These are phyloP conservation scores for Sporothrix brunneoviolacea DNA, from an alignment of 2,329 filamentous ascomycete genomes.

Conservation along the genomic window DNA sequence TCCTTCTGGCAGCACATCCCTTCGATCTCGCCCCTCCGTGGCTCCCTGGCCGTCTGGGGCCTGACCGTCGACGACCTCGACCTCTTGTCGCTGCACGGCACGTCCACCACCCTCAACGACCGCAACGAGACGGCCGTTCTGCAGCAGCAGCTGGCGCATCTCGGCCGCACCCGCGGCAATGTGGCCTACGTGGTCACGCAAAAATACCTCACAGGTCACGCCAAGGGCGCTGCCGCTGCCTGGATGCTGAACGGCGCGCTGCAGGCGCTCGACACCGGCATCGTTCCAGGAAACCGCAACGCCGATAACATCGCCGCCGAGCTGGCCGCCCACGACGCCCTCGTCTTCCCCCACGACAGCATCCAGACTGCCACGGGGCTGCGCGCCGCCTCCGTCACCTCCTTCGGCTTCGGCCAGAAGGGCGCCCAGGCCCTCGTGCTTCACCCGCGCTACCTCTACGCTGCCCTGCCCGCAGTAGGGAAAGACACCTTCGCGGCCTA, in stretches of 20 bases:
- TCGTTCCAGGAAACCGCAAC: constrained; percentile 95
- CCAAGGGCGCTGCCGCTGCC: constrained; percentile 96
- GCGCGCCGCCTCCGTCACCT: constrained; percentile 98
- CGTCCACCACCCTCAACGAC: constrained; percentile 96
- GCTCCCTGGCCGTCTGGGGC: constrained; percentile 94
- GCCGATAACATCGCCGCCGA: constrained; percentile 94
- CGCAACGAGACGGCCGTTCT: constrained; percentile 99
- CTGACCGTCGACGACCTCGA: constrained; percentile 92
- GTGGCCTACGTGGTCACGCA: constrained; percentile 96
- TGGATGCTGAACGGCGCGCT: constrained; percentile 99
- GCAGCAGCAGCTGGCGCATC: constrained; percentile 90
- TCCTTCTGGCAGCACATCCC: constrained; percentile 98
- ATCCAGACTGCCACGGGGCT: constrained; percentile 97
- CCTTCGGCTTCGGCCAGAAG: constrained; percentile 99
- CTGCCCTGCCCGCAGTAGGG: constrained; percentile 88
- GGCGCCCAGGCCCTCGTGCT: constrained; percentile 95
- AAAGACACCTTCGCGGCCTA: constrained; percentile 76
- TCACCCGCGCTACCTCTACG: constrained; percentile 92
- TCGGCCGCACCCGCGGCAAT: constrained; percentile 94
- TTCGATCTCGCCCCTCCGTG: constrained; percentile 88
- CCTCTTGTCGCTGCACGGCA: constrained; percentile 97
- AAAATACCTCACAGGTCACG: constrained; percentile 97
- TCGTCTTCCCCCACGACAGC: constrained; percentile 89
- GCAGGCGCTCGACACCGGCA: constrained; percentile 86
- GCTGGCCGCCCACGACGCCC: constrained; percentile 97